These are phyloP conservation scores for Pseudozyma sp. DNA, from an alignment of 1,284 basidiomycete species.

Conservation along the genomic window DNA sequence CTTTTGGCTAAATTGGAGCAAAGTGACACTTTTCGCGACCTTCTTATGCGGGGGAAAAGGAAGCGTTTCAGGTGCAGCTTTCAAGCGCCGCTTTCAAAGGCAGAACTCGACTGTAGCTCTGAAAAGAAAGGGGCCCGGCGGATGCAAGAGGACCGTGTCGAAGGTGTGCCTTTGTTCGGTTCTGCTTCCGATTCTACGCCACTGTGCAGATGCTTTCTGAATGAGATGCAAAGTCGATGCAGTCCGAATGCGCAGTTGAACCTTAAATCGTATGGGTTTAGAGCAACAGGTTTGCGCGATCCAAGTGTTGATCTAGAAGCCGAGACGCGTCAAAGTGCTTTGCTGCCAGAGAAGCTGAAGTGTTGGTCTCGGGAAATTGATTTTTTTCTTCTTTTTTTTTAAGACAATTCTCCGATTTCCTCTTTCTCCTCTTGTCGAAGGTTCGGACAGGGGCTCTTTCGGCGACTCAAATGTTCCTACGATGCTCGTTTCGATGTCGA, in stretches of 20 bases:
- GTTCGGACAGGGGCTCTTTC: slow-evolving; percentile 1
- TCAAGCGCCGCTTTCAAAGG: too few species aligned
- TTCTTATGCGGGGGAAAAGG: not conserved
- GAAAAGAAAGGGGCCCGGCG: slow-evolving; percentile 1
- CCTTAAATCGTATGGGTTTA: slow-evolving; percentile 2
- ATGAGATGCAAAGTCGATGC: slow-evolving; percentile 1
- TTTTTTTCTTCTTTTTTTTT: slow-evolving; percentile 1
- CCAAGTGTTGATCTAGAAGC: slow-evolving; percentile 24
- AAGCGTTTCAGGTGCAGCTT: not conserved
- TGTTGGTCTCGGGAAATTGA: slow-evolving; percentile 28
- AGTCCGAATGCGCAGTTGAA: slow-evolving; percentile 10
- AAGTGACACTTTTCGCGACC: not conserved
- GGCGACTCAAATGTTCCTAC: not conserved
- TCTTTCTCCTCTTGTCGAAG: slow-evolving; percentile 1
- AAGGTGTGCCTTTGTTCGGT: not conserved
- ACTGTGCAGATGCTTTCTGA: slow-evolving; percentile 8
- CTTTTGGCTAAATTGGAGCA: not conserved
- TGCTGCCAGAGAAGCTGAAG: not conserved
- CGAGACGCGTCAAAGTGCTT: slow-evolving; percentile 13
- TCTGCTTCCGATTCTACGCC: slow-evolving; percentile 11
- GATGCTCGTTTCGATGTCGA: not conserved
- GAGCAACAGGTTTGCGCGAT: not conserved
- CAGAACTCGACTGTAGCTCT: not conserved
- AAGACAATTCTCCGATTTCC: slow-evolving; percentile 1
- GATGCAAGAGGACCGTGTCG: slow-evolving; percentile 9